Evolutionary conservation across 148 eudicot species (phyloP).

Genomic region (Rhododendron williamsianum): DNA sequence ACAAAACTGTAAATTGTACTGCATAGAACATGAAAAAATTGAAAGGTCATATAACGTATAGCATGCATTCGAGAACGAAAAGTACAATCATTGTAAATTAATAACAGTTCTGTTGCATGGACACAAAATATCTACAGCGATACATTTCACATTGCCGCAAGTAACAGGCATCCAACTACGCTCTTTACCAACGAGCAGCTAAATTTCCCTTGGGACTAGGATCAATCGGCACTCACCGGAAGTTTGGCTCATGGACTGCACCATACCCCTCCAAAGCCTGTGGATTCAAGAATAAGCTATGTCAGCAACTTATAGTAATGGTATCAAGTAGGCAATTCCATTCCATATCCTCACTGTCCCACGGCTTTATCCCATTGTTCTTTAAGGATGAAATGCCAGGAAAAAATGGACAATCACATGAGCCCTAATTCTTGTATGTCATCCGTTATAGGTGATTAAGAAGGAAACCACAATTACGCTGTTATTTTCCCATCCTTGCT

Average conservation of each 20-base stretch:
- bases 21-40: slow-evolving; percentile 5
- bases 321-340: slow-evolving; percentile 78
- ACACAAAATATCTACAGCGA: background rate
- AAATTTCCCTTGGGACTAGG: slow-evolving; percentile 19
- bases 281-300: slow-evolving; percentile 97
- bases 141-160: background rate
- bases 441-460: slow-evolving; percentile 96
- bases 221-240: slow-evolving; percentile 66
- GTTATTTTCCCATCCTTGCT: slow-evolving; percentile 99
- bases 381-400: slow-evolving; percentile 70
- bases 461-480: slow-evolving; percentile 99
- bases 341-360: slow-evolving; percentile 95
- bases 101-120: background rate
- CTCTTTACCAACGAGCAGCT: background rate
- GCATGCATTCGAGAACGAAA: background rate
- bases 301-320: slow-evolving; percentile 89
- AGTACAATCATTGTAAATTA: background rate
- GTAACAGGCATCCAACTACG: background rate
- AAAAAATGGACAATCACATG: slow-evolving; percentile 76
- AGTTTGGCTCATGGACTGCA: slow-evolving; percentile 80
- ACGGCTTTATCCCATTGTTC: slow-evolving; percentile 82
- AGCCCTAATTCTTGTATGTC: slow-evolving; percentile 86
- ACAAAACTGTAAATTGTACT: background rate
- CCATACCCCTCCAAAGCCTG: slow-evolving; percentile 99
- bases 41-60: background rate